phyloP scores from a whole-genome alignment of 2,329 filamentous ascomycete genomes.

The Calonectria fujianensis region DNA sequence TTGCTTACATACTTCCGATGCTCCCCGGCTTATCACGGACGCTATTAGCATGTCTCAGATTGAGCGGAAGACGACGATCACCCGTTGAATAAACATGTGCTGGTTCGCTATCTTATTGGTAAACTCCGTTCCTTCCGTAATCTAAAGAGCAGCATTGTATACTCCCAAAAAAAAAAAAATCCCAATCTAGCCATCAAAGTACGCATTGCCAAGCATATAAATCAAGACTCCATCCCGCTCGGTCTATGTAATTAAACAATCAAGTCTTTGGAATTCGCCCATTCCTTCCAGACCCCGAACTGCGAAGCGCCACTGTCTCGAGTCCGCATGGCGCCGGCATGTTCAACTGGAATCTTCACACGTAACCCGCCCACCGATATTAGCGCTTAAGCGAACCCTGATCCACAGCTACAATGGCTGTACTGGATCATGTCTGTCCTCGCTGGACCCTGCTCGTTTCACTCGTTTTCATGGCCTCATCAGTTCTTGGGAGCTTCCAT shows the following conservation, averaged over 20 bases:
- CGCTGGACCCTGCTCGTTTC: neutral
- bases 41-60: slow-evolving; percentile 14
- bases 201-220: slow-evolving; percentile 13
- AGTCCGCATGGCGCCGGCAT: slow-evolving; percentile 10
- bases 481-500: slow-evolving; percentile 29
- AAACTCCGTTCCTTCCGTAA: neutral
- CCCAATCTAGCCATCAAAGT: neutral
- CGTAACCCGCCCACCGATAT: slow-evolving; percentile 23
- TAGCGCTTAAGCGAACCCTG: slow-evolving; percentile 2
- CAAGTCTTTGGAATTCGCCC: slow-evolving; percentile 16
- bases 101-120: neutral
- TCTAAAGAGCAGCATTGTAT: neutral
- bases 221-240: slow-evolving; percentile 15
- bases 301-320: slow-evolving; percentile 23
- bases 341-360: slow-evolving; percentile 24
- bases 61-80: slow-evolving; percentile 7
- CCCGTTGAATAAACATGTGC: slow-evolving; percentile 7
- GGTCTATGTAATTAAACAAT: slow-evolving; percentile 30
- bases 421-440: neutral
- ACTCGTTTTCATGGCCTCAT: slow-evolving; percentile 28
- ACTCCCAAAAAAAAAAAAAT: neutral
- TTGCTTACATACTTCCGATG: slow-evolving; percentile 12
- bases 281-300: slow-evolving; percentile 24
- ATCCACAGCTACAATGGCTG: neutral
- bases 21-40: slow-evolving; percentile 34